Evolutionary conservation across 1,284 basidiomycete species (phyloP), one percentile per base, ranked within the genome.

Genomic region (Schizophyllum commune): DNA sequence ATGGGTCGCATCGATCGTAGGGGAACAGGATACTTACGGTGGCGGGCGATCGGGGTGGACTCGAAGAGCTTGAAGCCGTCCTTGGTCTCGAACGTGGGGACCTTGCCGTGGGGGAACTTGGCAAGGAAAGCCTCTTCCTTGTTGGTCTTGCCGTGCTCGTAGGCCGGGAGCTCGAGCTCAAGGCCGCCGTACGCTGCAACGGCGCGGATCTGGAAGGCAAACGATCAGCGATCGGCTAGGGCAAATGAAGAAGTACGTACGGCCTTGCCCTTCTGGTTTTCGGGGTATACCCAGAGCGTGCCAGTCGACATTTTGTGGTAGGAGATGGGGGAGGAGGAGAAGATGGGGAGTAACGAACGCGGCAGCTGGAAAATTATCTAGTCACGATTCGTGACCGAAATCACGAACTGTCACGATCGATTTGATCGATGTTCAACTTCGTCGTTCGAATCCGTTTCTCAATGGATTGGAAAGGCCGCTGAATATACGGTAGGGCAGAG

Each of bases 11-110:
- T 67, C 64, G 67, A 69, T 68, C 72, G 71, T 62, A 67, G 61
- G 13, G 6, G 6, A 39, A 7, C 7, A 39, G 59, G 68, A 72
- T 66, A 70, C 95, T 86, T 77, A 98, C 96, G 70, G 78, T 97
- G 96, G 66, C 86, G 88, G 59, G 92, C 88, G 73, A 98, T 94
- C 62, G 94, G 87, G 63, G 79, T 74, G 61, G 83, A 80, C 81
- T 97, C 96, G 69, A 85, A 84, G 65, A 98, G 78, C 68, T 79
- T 80, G 80, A 94, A 85, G 63, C 94, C 94, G 73, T 96, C 87
- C 54, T 80, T 75, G 59, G 80, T 79, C 74, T 94, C 91, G 62
- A 92, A 85, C 47, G 88, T 88, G 53, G 96, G 96, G 68, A 96
- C 85, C 80, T 92, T 92, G 65, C 89, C 92, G 66, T 84, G 81